Base-by-base conservation (phyloP, 768 basidiomycete species). In the Termitomyces sp. region DNA sequence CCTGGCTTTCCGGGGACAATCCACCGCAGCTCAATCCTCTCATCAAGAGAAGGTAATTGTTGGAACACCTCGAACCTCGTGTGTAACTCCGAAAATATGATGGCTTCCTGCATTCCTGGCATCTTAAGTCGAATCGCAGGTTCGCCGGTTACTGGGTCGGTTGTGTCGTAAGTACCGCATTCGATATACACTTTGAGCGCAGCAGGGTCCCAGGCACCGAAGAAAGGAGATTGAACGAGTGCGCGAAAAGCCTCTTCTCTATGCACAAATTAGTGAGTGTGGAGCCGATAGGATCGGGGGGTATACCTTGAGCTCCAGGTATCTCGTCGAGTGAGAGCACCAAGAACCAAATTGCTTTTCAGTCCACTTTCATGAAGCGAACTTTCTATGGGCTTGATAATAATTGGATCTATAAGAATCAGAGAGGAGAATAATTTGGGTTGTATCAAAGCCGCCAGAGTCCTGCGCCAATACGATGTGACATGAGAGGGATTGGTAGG, bases 351-450 rank as follows among this genome's bases (percentile, higher is more conserved):
- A 14, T 57, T 47, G 28, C 67, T 58, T 28, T 62, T 61, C 5
- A 59, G 52, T 18, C 48, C 36, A 49, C 60, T 59, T 20, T 57
- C 36, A 16, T 51, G 20, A 20, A 50, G 40, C 51, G 33, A 41
- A 50, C n/a, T 58, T 60, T 38, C 62, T 48, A 47, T 57, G 3
- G 56, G 71, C 47, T 71, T 69, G 45, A 74, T 53, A 35, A 90
- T 82, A 67, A 95, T 82, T 0, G 94, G 92, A 67, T 97, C 94
- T 20, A 94, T 70, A 20, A 94, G 78, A 40, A 91, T 72, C 36
- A 96, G 72, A 0, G 82, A 81, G 36, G 83, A 76, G 72, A 93
- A 94, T 9, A 95, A 73, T 1, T 73, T 71, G 0, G 92, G 91
- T 56, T 76, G 73, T 40, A 79, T 76, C 26, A 85, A 63, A 2